A percentile compares a stretch with the other conserved stretches of the same genome.
These are phyloP conservation scores for Monilinia polystroma DNA, from an alignment of 2,329 filamentous ascomycete species.

Conservation along the genomic window DNA sequence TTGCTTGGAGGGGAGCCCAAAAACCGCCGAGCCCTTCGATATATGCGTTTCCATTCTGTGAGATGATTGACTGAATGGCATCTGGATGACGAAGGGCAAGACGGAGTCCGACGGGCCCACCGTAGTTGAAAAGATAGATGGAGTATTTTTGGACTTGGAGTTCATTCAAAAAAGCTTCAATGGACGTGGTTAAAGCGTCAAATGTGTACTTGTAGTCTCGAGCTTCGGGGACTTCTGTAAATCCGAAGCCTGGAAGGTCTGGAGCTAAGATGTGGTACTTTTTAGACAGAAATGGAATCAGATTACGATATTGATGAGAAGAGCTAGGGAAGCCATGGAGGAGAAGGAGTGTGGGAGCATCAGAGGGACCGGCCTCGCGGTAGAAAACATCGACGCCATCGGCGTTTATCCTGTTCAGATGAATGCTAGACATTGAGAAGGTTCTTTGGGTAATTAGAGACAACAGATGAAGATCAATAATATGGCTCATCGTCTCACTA, in stretches of 20 bases:
- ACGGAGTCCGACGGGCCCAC: slow-evolving; percentile 55
- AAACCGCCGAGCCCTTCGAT: slow-evolving; percentile 50
- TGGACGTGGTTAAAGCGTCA: slow-evolving; percentile 48
- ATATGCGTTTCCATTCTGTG: slow-evolving; percentile 63
- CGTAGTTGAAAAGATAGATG: slow-evolving; percentile 64
- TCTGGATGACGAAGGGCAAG: slow-evolving; percentile 51
- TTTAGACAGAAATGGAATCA: slow-evolving; percentile 45
- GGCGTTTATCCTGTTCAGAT: slow-evolving; percentile 30
- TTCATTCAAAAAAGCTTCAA: slow-evolving; percentile 50
- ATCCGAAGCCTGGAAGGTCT: slow-evolving; percentile 60
- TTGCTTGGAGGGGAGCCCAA: slow-evolving; percentile 31
- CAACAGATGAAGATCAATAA: slow-evolving; percentile 7
- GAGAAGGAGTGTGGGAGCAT: slow-evolving; percentile 44
- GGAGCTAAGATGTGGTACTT: slow-evolving; percentile 52
- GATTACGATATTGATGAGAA: slow-evolving; percentile 47
- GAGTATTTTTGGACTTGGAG: slow-evolving; percentile 50
- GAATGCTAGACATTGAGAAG: neutral
- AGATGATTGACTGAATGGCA: slow-evolving; percentile 52
- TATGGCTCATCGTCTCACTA: slow-evolving; percentile 8
- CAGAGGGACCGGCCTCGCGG: slow-evolving; percentile 40
- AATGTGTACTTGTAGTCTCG: slow-evolving; percentile 57
- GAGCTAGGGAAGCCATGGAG: slow-evolving; percentile 49
- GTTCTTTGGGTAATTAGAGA: neutral
- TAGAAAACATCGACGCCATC: slow-evolving; percentile 46
- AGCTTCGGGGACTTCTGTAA: slow-evolving; percentile 50